These are phyloP conservation scores for Citeromyces matritensis DNA, from an alignment of 805 yeast genomes.

Conservation along the genomic window DNA sequence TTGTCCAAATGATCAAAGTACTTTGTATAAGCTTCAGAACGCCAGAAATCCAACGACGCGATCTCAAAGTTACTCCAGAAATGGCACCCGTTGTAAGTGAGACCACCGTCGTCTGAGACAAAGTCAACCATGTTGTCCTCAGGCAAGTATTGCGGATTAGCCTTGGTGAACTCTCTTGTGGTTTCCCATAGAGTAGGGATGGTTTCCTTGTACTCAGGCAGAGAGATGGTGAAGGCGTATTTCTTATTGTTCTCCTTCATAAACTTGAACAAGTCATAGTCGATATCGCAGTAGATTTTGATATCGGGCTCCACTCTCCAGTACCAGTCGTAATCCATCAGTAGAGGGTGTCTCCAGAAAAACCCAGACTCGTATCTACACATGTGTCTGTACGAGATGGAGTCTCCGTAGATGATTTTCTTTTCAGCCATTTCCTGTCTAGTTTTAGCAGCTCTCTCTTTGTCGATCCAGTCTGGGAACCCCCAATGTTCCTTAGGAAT, in stretches of 20 bases:
- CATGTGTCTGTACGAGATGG: constrained; percentile 73
- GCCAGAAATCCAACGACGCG: constrained; percentile 62
- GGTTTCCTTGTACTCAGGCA: constrained; percentile 61
- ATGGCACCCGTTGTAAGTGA: constrained; percentile 67
- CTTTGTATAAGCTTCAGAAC: constrained; percentile 50
- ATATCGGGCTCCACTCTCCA: constrained; percentile 93
- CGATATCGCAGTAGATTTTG: constrained; percentile 68
- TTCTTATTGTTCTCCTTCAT: constrained; percentile 65
- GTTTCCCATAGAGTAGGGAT: constrained; percentile 67
- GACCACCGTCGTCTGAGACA: constrained; percentile 56
- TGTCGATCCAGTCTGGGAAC: constrained; percentile 73
- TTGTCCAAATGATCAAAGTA: constrained; percentile 66
- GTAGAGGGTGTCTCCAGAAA: constrained; percentile 63
- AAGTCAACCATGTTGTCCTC: constrained; percentile 53
- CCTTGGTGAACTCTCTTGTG: constrained; percentile 43
- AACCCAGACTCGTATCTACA: constrained; percentile 87
- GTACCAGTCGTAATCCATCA: constrained; percentile 74
- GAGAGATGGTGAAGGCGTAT: constrained; percentile 67
- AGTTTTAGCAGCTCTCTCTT: constrained; percentile 41
- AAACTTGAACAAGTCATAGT: constrained; percentile 67
- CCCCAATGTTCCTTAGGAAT: constrained; percentile 85
- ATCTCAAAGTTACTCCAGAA: constrained; percentile 89
- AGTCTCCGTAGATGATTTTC: constrained; percentile 47
- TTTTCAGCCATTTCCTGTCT: constrained; percentile 36
- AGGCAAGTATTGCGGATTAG: constrained; percentile 44